Conservation (phyloP, 176 grass and related monocot species). For the Pharus latifolius region DNA sequence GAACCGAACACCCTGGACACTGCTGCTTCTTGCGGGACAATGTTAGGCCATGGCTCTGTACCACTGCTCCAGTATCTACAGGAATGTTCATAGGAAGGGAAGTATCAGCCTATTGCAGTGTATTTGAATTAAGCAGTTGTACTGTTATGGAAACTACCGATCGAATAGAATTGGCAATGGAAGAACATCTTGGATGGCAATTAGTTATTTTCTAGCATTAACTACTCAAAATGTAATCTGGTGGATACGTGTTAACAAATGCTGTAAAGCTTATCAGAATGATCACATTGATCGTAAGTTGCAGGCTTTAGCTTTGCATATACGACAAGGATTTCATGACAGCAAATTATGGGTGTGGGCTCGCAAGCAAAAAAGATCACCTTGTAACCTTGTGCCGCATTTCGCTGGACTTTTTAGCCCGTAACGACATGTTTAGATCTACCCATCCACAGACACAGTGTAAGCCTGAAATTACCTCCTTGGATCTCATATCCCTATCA, state of each 20-base stretch:
- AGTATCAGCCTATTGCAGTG: neutral
- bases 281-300: neutral
- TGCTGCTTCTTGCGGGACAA: constrained; percentile 59
- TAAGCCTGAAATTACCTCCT: neutral
- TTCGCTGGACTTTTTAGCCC: neutral
- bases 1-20: constrained; percentile 85
- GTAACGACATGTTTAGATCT: constrained; percentile 25
- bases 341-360: constrained; percentile 20
- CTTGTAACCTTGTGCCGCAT: neutral
- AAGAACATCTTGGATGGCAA: too few species aligned
- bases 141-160: neutral
- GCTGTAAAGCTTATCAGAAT: neutral
- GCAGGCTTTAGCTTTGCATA: neutral
- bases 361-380: neutral
- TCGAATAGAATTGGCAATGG: neutral
- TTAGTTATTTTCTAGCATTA: too few species aligned
- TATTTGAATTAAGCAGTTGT: neutral
- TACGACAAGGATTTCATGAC: constrained; percentile 20
- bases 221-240: neutral
- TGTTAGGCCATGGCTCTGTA: constrained; percentile 79
- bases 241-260: neutral
- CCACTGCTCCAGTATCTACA: constrained; percentile 91
- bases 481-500: neutral
- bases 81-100: neutral
- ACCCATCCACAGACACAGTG: neutral